phyloP scores from a whole-genome alignment of 371 early-diverging fungal genomes.

The Actinomortierella wolfii region DNA sequence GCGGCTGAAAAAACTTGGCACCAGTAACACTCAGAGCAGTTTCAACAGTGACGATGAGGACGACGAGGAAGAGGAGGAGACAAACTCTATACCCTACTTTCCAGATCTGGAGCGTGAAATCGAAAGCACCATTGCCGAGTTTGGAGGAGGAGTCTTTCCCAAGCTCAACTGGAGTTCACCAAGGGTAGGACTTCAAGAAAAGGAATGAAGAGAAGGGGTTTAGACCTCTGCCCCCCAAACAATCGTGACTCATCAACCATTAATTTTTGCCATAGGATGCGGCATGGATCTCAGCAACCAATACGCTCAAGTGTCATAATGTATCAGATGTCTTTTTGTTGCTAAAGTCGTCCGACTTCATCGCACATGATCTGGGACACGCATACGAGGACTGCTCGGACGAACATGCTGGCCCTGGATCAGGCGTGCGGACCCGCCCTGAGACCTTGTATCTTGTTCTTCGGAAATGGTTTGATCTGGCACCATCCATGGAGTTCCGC shows the following conservation, averaged over 20 bases:
- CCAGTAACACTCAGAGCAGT: too few relatives aligned
- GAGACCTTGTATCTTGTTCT: constrained; percentile 69
- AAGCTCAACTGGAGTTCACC: constrained; percentile 96
- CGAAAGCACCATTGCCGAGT: constrained; percentile 62
- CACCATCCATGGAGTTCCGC: constrained; percentile 92
- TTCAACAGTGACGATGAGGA: constrained; percentile 50
- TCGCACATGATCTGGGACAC: constrained; percentile 83
- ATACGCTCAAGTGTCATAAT: constrained; percentile 77
- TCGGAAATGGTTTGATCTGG: constrained; percentile 83
- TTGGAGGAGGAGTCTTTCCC: constrained; percentile 88
- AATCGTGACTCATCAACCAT: neutral
- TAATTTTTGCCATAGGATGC: constrained; percentile 70
- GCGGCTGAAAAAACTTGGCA: too few relatives aligned
- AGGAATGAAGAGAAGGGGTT: too few relatives aligned
- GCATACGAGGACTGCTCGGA: constrained; percentile 69
- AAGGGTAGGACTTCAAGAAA: constrained; percentile 51
- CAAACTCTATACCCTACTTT: constrained; percentile 50
- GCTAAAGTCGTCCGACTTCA: constrained; percentile 89
- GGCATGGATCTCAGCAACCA: constrained; percentile 83
- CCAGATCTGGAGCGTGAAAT: constrained; percentile 69
- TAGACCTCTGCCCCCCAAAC: too few relatives aligned
- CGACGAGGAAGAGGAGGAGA: constrained; percentile 48
- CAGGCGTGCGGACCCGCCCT: constrained; percentile 17
- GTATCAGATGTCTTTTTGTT: constrained; percentile 83
- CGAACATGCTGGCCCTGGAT: constrained; percentile 13